Evolutionary conservation across 2,329 filamentous ascomycete genomes (phyloP), one percentile per base, ranked within the genome.

Genomic region (Trichoderma guizhouense): DNA sequence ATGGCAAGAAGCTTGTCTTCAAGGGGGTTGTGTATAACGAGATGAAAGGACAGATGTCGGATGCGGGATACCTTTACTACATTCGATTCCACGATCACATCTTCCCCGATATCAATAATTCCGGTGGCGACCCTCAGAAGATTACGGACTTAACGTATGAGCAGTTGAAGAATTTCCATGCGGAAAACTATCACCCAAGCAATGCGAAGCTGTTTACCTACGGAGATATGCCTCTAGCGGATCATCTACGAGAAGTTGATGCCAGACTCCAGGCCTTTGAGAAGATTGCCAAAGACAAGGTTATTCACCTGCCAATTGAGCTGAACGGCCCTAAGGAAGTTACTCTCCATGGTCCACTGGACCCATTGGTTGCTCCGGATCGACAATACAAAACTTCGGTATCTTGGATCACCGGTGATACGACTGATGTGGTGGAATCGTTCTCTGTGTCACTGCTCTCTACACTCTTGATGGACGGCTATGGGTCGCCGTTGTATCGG

Each of bases 31-130:
- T 98, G 1, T 98, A 98, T 84, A 99, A 99, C 78, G 96, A 99
- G 84, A 99, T 99, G 96, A 99, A 99, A 83, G 96, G 96, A 0
- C 95, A 98, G 79, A 97, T 98, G 91, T 98, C 96, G 2, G 96
- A 99, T 81, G 94, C 95, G 7, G 94, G 94, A 75, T 99, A 99
- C 78, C 85, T 98, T 1, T 99, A 93, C 84, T 98, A 98, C 81
- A 97, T 98, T 76, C 89, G 92, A 68, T 99, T 97, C 82, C 94
- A 97, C 79, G 94, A 98, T 77, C 92, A 96, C 79, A 93, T 99
- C 69, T 96, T 97, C 79, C 96, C 96, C 0, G 92, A 92, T 47
- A 92, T 99, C 80, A 93, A 99, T 83, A 98, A 99, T 83, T 98
- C 95, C 1, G 96, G 96, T 39, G 96, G 96, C 69, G 96, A 99